Conservation (phyloP, 2,329 filamentous ascomycete genomes). For the Neocucurbitaria cava region DNA sequence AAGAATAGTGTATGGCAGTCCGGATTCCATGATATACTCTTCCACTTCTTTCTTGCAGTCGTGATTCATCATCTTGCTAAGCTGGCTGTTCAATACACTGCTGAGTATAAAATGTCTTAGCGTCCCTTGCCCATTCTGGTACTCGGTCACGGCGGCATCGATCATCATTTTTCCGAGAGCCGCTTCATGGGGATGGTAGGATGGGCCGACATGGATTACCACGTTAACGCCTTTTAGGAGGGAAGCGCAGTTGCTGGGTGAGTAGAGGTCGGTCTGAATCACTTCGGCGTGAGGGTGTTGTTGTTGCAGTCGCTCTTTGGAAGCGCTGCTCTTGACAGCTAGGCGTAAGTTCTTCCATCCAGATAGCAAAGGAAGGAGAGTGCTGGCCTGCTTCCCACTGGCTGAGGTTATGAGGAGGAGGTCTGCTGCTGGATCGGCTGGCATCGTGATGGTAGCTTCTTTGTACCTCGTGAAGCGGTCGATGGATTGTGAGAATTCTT, state of each 20-base stretch:
- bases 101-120: conserved; percentile 49
- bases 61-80: conserved; percentile 48
- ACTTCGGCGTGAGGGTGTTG: conserved; percentile 45
- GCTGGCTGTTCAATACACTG: conserved; percentile 43
- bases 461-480: neutral
- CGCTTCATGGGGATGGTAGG: conserved; percentile 44
- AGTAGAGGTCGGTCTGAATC: conserved; percentile 37
- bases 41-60: conserved; percentile 46
- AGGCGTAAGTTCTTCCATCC: conserved; percentile 44
- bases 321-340: conserved; percentile 36
- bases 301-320: conserved; percentile 31
- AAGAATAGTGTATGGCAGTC: neutral
- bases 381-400: conserved; percentile 47
- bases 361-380: conserved; percentile 45
- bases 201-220: conserved; percentile 45
- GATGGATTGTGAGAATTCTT: neutral
- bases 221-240: conserved; percentile 40
- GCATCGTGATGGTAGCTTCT: conserved; percentile 1
- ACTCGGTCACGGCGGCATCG: conserved; percentile 40
- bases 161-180: conserved; percentile 47
- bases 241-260: conserved; percentile 19
- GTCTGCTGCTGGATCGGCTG: conserved; percentile 33
- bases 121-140: conserved; percentile 11
- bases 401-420: conserved; percentile 50
- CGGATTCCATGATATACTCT: conserved; percentile 35